These are phyloP conservation scores for Boletus reticuloceps DNA, from an alignment of 768 basidiomycete genomes.

Conservation along the genomic window DNA sequence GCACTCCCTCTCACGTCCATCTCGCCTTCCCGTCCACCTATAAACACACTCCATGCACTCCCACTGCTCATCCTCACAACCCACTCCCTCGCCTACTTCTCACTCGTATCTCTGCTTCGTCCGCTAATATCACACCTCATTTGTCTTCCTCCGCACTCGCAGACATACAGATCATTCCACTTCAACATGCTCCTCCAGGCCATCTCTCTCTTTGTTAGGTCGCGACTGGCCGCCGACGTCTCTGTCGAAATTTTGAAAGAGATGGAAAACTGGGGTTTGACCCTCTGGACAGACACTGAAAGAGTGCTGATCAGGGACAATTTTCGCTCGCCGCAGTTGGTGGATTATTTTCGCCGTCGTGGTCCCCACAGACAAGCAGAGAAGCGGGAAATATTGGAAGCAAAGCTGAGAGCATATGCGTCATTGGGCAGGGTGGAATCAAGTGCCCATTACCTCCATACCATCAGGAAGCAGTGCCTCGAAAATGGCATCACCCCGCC, in stretches of 20 bases:
- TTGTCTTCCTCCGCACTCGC: slow-evolving; percentile 19
- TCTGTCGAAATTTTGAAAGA: slow-evolving; percentile 41
- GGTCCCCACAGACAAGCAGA: neutral
- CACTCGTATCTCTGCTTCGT: slow-evolving; percentile 45
- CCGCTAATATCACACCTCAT: slow-evolving; percentile 44
- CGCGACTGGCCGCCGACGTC: slow-evolving; percentile 38
- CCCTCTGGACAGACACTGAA: slow-evolving; percentile 42
- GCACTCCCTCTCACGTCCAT: slow-evolving; percentile 38
- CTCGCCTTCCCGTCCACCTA: slow-evolving; percentile 23
- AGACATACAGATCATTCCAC: slow-evolving; percentile 25
- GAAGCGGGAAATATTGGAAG: slow-evolving; percentile 8
- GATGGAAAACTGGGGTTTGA: slow-evolving; percentile 47
- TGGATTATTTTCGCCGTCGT: slow-evolving; percentile 40
- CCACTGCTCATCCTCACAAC: slow-evolving; percentile 28
- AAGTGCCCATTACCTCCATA: slow-evolving; percentile 38
- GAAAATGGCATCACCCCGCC: slow-evolving; percentile 18
- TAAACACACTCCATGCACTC: slow-evolving; percentile 1
- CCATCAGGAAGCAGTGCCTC: slow-evolving; percentile 35
- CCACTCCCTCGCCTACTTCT: slow-evolving; percentile 49
- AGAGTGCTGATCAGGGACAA: slow-evolving; percentile 46
- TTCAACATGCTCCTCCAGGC: slow-evolving; percentile 57
- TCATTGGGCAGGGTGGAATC: slow-evolving; percentile 34
- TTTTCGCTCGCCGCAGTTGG: slow-evolving; percentile 49
- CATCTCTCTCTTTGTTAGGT: slow-evolving; percentile 42
- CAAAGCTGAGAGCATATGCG: slow-evolving; percentile 22